Evolutionary conservation across 1,139 yeast species (phyloP).

Genomic region (Spathaspora jeffriesii): DNA sequence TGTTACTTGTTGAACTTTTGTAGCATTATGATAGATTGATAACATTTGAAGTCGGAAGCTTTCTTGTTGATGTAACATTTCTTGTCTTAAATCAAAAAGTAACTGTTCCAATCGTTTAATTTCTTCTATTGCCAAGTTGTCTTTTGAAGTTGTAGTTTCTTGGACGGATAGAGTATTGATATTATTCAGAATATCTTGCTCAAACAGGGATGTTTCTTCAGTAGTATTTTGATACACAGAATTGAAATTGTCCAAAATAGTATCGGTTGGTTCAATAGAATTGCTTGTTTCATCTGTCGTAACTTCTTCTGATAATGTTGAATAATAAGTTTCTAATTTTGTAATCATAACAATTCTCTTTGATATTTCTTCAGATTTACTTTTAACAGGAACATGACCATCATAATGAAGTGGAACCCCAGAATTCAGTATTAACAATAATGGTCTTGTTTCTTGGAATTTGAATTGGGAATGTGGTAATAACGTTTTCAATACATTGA

Average conservation of each 20-base stretch:
- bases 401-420: constrained; percentile 13
- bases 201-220: background rate
- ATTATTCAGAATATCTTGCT: too few species aligned
- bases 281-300: background rate
- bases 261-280: too few species aligned
- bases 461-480: constrained; percentile 7
- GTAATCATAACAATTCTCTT: background rate
- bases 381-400: constrained; percentile 1
- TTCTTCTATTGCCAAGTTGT: constrained; percentile 7
- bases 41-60: constrained; percentile 8
- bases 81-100: constrained; percentile 9
- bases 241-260: too few species aligned
- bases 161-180: too few species aligned
- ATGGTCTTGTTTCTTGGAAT: constrained; percentile 9
- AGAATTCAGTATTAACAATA: constrained; percentile 10
- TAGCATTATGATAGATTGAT: constrained; percentile 2
- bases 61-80: constrained; percentile 10
- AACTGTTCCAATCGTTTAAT: constrained; percentile 11
- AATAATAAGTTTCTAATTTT: background rate
- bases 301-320: background rate
- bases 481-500: constrained; percentile 8
- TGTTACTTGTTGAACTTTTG: background rate
- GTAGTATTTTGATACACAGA: too few species aligned
- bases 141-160: background rate
- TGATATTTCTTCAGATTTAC: background rate